Evolutionary conservation across 2,329 filamentous ascomycete genomes (phyloP), one percentile per base, ranked within the genome.

Genomic region (Alternaria postmessia): DNA sequence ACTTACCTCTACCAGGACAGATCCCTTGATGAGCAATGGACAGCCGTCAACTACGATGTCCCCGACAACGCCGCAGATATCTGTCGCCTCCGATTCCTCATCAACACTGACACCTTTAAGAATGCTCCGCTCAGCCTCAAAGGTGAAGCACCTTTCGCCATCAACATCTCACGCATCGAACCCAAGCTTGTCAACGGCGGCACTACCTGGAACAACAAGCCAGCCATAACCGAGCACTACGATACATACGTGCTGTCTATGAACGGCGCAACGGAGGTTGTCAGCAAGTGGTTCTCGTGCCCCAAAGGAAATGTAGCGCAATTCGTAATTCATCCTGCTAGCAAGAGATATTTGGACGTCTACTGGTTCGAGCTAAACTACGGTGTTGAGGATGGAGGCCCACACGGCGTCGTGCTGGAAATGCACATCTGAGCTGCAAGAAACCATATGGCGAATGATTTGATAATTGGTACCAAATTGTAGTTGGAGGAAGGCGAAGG

Each of bases 21-120:
- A 26, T 57, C 51, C 18, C 44, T 52, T 18, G 28, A 49, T 8
- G 30, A 58, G 20, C 38, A 57, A 30, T 68, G 58, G 52, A 73
- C 73, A n/a, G 73, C 72, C 32, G 63, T 75, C 52, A 69, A 66
- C 41, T 78, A 76, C 62, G 75, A 78, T 51, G 61, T 76, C 5
- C 73, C 72, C 44, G 39, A 55, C 56, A 73, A 70, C 48, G 51
- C 46, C 18, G 73, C 70, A 20, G 44, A 48, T 24, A 63, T 38
- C 44, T 78, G 75, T 61, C 61, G 62, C 18, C 56, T 78, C 9
- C 59, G 64, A 16, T 76, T 77, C 59, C 54, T 57, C 48, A 57
- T 76, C 59, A 71, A 69, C 61, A 66, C 56, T 2, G 57, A 68
- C 41, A 36, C 62, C 9, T 14, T 18, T 12, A 69, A 64, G 12